phyloP scores from a whole-genome alignment of 1,284 basidiomycete genomes.

The Violaceomyces palustris region DNA sequence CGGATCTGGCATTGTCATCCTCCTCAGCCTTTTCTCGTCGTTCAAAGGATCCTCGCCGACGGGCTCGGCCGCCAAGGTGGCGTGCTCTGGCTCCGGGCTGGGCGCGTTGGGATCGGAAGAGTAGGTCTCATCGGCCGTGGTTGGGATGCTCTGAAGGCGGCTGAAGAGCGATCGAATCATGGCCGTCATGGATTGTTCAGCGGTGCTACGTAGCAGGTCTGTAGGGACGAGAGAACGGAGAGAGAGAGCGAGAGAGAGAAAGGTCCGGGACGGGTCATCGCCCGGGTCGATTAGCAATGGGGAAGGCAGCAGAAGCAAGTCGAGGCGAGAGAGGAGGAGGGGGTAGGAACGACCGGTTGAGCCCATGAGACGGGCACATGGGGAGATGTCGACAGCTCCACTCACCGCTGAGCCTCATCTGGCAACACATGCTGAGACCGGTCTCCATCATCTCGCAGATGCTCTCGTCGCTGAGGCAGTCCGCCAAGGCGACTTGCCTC shows the following conservation, averaged over 20 bases:
- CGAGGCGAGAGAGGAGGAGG: conserved; percentile 6
- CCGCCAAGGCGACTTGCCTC: conserved; percentile 20
- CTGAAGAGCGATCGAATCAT: conserved; percentile 78
- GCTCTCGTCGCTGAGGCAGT: conserved; percentile 68
- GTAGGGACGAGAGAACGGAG: too few species aligned
- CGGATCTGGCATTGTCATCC: conserved; percentile 53
- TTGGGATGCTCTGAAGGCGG: conserved; percentile 62
- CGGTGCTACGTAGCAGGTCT: conserved; percentile 84
- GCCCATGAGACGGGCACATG: background rate
- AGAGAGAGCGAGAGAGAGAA: too few species aligned
- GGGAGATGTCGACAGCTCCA: too few species aligned
- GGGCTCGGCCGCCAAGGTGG: conserved; percentile 40
- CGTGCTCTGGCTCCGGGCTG: conserved; percentile 36
- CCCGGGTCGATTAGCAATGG: too few species aligned
- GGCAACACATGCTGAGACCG: conserved; percentile 91
- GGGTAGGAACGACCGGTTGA: background rate
- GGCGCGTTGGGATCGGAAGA: conserved; percentile 21
- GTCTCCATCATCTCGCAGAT: conserved; percentile 99
- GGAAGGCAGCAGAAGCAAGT: too few species aligned
- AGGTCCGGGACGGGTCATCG: too few species aligned
- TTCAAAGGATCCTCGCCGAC: conserved; percentile 30
- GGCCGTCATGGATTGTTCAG: conserved; percentile 85
- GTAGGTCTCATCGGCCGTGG: conserved; percentile 41
- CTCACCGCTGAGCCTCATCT: conserved; percentile 90
- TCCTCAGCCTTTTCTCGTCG: conserved; percentile 30